Evolutionary conservation across 257 asterid genomes (phyloP), one percentile per base, ranked within the genome.

Genomic region (Gynochthodes officinalis): DNA sequence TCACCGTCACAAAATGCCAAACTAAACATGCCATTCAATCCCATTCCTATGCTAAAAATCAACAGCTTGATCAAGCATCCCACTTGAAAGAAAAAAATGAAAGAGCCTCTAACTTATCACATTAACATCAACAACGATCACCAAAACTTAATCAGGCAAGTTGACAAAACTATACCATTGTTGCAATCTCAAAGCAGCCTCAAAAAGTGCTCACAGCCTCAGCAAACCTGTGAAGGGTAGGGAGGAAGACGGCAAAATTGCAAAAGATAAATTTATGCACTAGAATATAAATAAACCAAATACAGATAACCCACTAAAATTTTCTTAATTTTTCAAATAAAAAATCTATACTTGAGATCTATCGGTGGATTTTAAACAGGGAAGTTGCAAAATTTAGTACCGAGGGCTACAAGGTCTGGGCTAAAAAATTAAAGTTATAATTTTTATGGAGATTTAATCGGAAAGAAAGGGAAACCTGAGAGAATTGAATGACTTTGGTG

Each of bases 151-250:
- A 59, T 9, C 33, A 63, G 48, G 50, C 50, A 69, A 69, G 58
- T 23, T 49, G 12, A 19, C 5, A 35, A 58, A 19, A n/a, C n/a
- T n/a, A n/a, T 69, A 70, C 74, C 74, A 70, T 70, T 46, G 19
- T 70, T 70, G 23, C 74, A 27, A 55, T 55, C 74, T 70, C 50
- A 28, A 12, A 33, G 39, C 62, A 14, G 64, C 42, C 37, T n/a
- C 74, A 25, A 13, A 42, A 25, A 54, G 43, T 14, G 55, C 42
- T 55, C 40, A 70, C 65, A 35, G 74, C 39, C 39, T 54, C 62
- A 25, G 25, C 6, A 18, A 65, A 73, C 70, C 61, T 27, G 19
- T 62, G 6, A 32, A 32, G 9, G 30, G 30, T 1, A 18, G 18
- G 8, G 30, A 67, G 46, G 27, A 6, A 5, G n/a, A n/a, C n/a